Percentiles rank a stretch among this genome's conserved stretches.
phyloP scores from a whole-genome alignment of 176 grass and related monocot genomes.

The Poa pratensis region DNA sequence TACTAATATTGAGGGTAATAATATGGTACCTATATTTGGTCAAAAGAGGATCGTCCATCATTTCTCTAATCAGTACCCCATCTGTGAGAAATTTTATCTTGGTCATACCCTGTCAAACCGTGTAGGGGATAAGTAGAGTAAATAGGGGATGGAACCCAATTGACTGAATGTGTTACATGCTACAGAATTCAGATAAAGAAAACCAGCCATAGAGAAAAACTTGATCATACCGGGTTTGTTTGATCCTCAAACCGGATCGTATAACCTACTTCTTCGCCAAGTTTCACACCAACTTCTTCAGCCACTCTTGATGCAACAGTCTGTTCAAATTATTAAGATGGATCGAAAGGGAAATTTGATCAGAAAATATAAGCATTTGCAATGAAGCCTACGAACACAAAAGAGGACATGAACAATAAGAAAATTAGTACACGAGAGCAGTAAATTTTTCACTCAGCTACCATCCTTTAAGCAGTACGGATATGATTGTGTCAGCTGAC shows the following conservation, averaged over 20 bases:
- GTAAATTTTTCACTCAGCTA: background rate
- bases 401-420: conserved; percentile 20
- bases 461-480: conserved; percentile 12
- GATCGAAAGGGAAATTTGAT: conserved; percentile 32
- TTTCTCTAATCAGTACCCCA: conserved; percentile 97
- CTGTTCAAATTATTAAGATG: conserved; percentile 63
- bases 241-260: conserved; percentile 96
- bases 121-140: conserved; percentile 25
- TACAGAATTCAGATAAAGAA: conserved; percentile 23
- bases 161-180: conserved; percentile 9
- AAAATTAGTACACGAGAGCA: background rate
- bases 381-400: conserved; percentile 3
- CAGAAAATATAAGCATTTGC: conserved; percentile 18
- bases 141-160: background rate
- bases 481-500: conserved; percentile 14
- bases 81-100: conserved; percentile 98
- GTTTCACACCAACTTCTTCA: conserved; percentile 85
- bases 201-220: conserved; percentile 28
- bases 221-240: conserved; percentile 78
- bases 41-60: conserved; percentile 98
- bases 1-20: background rate
- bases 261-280: conserved; percentile 99
- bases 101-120: conserved; percentile 68
- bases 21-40: conserved; percentile 80
- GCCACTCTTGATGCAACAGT: conserved; percentile 87